Base-by-base conservation (phyloP, 2,329 filamentous ascomycete species). In the Fusarium continuum region DNA sequence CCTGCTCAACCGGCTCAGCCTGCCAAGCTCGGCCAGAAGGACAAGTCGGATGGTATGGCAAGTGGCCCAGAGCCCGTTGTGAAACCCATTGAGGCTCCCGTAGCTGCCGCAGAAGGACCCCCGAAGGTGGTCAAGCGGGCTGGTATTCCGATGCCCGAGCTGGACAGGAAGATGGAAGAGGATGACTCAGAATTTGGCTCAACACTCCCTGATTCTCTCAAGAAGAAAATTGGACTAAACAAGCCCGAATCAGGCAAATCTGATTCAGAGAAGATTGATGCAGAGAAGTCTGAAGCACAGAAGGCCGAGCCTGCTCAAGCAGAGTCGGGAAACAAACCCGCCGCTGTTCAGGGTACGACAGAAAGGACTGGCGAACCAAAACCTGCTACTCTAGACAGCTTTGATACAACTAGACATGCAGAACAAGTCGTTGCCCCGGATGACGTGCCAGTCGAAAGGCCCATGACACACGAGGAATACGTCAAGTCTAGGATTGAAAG, bases 381-480 rank as follows among this genome's bases (percentile, higher is more conserved):
- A n/a, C 48, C 46, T 55, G 51, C 16, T 19, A 54, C 31, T 16
- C 22, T 55, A 9, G 61, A 63, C 35, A 66, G 59, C 39, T 64
- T 49, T 28, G 62, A 46, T 25, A 46, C 49, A 28, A 53, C 32
- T 38, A 55, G 26, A 19, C 44, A 68, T 9, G 34, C 53, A 4
- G 46, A 61, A 31, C 46, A 56, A 20, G 35, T 57, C 10, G 36
- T 32, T 31, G 26, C 48, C 10, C 59, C 43, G 7, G 26, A 34
- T 13, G 55, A 51, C 16, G 6, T 47, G 47, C 38, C 44, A 13
- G 32, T 40, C 14, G 48, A 55, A 29, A 74, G 76, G 39, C 85
- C 85, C 1, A 61, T 78, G 23, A 81, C 79, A 1, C 86, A 89
- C 62, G 71, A 81, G 45, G 83, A 88, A 64, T 88, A 75, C 51